Evolutionary conservation across 2,329 filamentous ascomycete genomes (phyloP).

Genomic region (Triangularia setosa): DNA sequence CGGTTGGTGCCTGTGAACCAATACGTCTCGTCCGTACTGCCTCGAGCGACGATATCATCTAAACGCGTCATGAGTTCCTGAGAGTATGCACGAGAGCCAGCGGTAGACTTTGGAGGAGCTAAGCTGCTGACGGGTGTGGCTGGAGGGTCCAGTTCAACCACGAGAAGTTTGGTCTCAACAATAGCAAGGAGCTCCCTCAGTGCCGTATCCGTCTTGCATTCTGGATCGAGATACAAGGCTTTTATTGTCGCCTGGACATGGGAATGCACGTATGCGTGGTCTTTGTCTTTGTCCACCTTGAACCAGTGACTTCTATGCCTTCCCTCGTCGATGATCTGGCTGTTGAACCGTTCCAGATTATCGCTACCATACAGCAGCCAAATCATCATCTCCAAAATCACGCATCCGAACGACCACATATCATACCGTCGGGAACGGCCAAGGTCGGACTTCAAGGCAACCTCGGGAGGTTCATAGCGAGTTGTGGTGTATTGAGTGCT

Average conservation of each 20-base stretch:
- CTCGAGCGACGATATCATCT: background rate
- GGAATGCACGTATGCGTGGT: background rate
- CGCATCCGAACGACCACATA: slow-evolving; percentile 32
- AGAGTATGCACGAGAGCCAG: background rate
- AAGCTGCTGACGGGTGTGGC: background rate
- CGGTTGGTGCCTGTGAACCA: background rate
- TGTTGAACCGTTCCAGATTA: background rate
- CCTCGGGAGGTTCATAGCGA: slow-evolving; percentile 17
- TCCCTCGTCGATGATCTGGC: background rate
- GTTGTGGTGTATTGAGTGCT: slow-evolving; percentile 3
- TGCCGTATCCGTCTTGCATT: slow-evolving; percentile 3
- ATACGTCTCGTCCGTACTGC: background rate
- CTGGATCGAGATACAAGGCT: background rate
- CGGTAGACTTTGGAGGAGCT: background rate
- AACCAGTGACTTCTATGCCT: slow-evolving; percentile 6
- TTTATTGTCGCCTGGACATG: background rate
- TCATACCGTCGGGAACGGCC: slow-evolving; percentile 27
- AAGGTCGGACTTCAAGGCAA: background rate
- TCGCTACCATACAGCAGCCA: slow-evolving; percentile 29
- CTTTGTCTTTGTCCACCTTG: background rate
- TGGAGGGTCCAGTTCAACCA: slow-evolving; percentile 3
- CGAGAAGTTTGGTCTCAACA: slow-evolving; percentile 1
- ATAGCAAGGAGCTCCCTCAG: slow-evolving; percentile 2
- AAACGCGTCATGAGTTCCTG: background rate
- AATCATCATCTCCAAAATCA: slow-evolving; percentile 29